Evolutionary conservation across 768 basidiomycete genomes (phyloP).

Genomic region (Tylopilus sp.): DNA sequence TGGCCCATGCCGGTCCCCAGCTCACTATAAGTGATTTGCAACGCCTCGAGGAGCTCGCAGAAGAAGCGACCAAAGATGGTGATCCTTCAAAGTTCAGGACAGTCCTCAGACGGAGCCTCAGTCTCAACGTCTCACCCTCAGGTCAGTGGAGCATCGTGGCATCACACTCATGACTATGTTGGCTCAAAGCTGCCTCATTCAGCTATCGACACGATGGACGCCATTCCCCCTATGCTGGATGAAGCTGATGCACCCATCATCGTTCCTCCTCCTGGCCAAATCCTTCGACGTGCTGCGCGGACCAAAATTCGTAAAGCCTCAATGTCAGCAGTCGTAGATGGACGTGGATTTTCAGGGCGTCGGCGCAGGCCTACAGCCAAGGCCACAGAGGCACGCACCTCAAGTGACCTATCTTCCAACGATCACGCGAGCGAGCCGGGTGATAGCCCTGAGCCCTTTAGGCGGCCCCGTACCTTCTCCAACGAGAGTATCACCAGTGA

Average conservation of each 20-base stretch:
- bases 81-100: slow-evolving; percentile 79
- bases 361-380: slow-evolving; percentile 28
- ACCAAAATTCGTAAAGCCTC: slow-evolving; percentile 93
- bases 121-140: slow-evolving; percentile 80
- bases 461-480: slow-evolving; percentile 36
- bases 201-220: slow-evolving; percentile 69
- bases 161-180: slow-evolving; percentile 6
- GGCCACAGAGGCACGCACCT: slow-evolving; percentile 48
- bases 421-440: slow-evolving; percentile 57
- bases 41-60: slow-evolving; percentile 87
- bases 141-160: slow-evolving; percentile 49
- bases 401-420: slow-evolving; percentile 64
- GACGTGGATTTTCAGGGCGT: slow-evolving; percentile 68
- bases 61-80: slow-evolving; percentile 80
- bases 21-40: slow-evolving; percentile 94
- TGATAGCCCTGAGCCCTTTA: slow-evolving; percentile 42
- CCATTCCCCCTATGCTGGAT: slow-evolving; percentile 64
- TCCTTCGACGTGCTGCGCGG: slow-evolving; percentile 86
- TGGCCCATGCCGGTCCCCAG: slow-evolving; percentile 71
- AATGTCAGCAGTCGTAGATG: slow-evolving; percentile 70
- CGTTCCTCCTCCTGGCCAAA: slow-evolving; percentile 76
- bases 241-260: slow-evolving; percentile 91
- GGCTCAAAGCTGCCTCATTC: slow-evolving; percentile 21
- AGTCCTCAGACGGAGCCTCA: slow-evolving; percentile 80
- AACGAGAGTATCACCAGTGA: slow-evolving; percentile 37